phyloP scores from a whole-genome alignment of 192 early-diverging fungal genomes.

The Gonapodya prolifera region DNA sequence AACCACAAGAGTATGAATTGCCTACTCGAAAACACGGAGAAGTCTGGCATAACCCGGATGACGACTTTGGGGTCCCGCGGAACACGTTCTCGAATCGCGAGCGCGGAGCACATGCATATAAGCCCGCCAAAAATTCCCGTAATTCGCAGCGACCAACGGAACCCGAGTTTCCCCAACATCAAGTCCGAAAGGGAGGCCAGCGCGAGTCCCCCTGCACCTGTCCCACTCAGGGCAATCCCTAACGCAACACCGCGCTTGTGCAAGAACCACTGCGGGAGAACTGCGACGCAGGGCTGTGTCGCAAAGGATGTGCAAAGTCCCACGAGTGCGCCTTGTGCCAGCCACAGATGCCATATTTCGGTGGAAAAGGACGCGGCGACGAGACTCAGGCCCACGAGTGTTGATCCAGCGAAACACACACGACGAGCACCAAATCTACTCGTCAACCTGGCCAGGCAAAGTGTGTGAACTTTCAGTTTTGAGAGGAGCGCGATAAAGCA shows the following conservation, averaged over 20 bases:
- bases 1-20: too few relatives aligned
- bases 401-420: too few relatives aligned
- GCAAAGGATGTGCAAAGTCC: constrained; percentile 42
- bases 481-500: too few relatives aligned
- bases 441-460: too few relatives aligned
- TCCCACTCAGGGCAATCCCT: constrained; percentile 44
- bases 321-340: constrained; percentile 51
- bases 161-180: constrained; percentile 18
- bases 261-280: constrained; percentile 54
- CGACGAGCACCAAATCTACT: too few relatives aligned
- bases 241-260: constrained; percentile 35
- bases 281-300: constrained; percentile 38
- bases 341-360: constrained; percentile 49
- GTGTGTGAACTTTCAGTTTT: too few relatives aligned
- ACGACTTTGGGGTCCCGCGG: too few relatives aligned
- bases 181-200: constrained; percentile 36
- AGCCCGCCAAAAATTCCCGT: constrained; percentile 20
- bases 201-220: constrained; percentile 49
- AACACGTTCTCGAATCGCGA: not conserved
- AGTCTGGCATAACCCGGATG: too few relatives aligned
- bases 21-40: too few relatives aligned
- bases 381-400: constrained; percentile 34
- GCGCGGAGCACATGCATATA: not conserved
- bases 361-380: constrained; percentile 45
- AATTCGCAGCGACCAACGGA: constrained; percentile 33